Base-by-base conservation (phyloP, 768 basidiomycete species). In the Sarcodon aspratus region DNA sequence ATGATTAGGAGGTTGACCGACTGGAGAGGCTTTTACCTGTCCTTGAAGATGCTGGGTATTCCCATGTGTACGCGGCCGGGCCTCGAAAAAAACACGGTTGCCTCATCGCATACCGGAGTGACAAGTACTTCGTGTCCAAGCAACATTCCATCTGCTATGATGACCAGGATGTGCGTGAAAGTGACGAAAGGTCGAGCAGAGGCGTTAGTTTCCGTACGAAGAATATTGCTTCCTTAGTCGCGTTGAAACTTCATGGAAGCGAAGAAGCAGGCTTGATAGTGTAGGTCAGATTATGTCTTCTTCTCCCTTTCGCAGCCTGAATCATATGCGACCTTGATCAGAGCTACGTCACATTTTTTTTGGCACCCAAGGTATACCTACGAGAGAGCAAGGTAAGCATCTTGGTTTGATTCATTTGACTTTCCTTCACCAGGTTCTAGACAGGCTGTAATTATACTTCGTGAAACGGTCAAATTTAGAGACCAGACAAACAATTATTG, bases 281-380 rank as follows among this genome's bases (percentile, higher is more conserved):
- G 21, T 27, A 27, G 21, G 21, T 27, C 21, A 27, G 21, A 5
- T 27, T 27, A 27, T 27, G 21, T 27, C 21, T 27, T 27, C 3
- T 27, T 27, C 5, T 27, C 5, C 21, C 21, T 5, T 27, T 27
- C 5, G 21, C 21, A 27, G 21, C 21, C 5, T 27, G 21, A 27
- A 27, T n/a, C n/a, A n/a, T n/a, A n/a, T 27, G 21, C 21, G 21
- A 27, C 21, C 5, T 27, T 27, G 33, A 66, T 95, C 36, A 67
- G 94, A 11, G 89, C 80, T 3, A 96, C 94, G 1, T 93, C 93
- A 0, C 94, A 97, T 67, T 69, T 95, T 18, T 97, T 96, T 63
- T 97, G 94, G 94, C 92, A 95, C 65, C 92, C 92, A 6, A 70
- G 83, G 48, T 89, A 86, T 60, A 75, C 76, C 0, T 97, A 96